Percentiles rank a stretch among this genome's conserved stretches.
These are phyloP conservation scores for Leccinum subgranulosum DNA, from an alignment of 768 basidiomycete genomes.

Conservation along the genomic window DNA sequence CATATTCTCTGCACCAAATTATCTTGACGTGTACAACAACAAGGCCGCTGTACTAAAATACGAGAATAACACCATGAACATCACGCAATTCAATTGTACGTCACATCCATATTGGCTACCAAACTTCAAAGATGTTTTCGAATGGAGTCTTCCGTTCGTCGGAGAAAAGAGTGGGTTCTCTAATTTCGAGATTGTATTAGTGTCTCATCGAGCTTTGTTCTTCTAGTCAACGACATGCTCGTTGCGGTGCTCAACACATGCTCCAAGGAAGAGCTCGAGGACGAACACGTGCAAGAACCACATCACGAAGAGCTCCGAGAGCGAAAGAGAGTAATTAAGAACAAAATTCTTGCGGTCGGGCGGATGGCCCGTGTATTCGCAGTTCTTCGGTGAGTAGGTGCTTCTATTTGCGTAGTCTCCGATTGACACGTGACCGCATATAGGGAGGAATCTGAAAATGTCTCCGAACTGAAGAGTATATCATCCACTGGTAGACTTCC, in stretches of 20 bases:
- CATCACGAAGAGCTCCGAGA: slow-evolving; percentile 32
- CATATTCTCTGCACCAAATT: slow-evolving; percentile 96
- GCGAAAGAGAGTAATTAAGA: slow-evolving; percentile 60
- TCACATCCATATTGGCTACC: slow-evolving; percentile 95
- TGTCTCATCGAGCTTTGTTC: background rate
- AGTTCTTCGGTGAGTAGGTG: slow-evolving; percentile 50
- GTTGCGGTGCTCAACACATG: slow-evolving; percentile 95
- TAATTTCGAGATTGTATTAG: background rate
- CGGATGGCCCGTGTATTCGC: slow-evolving; percentile 67
- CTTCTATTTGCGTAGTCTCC: background rate
- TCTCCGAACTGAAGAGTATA: slow-evolving; percentile 69
- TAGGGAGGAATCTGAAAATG: slow-evolving; percentile 64
- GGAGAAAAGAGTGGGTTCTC: slow-evolving; percentile 83
- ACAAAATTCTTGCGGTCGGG: slow-evolving; percentile 70
- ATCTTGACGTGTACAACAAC: slow-evolving; percentile 95
- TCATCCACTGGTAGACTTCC: slow-evolving; percentile 49
- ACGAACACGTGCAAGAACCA: slow-evolving; percentile 39
- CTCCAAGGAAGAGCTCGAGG: slow-evolving; percentile 93
- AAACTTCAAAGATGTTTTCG: slow-evolving; percentile 98
- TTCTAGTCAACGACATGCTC: slow-evolving; percentile 92
- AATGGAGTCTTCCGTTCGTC: slow-evolving; percentile 97
- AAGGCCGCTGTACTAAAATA: slow-evolving; percentile 97
- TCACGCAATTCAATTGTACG: slow-evolving; percentile 77
- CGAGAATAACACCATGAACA: slow-evolving; percentile 94
- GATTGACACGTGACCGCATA: background rate